phyloP scores from a whole-genome alignment of 352 stramenopile genomes.

The Aphanomyces invadans region DNA sequence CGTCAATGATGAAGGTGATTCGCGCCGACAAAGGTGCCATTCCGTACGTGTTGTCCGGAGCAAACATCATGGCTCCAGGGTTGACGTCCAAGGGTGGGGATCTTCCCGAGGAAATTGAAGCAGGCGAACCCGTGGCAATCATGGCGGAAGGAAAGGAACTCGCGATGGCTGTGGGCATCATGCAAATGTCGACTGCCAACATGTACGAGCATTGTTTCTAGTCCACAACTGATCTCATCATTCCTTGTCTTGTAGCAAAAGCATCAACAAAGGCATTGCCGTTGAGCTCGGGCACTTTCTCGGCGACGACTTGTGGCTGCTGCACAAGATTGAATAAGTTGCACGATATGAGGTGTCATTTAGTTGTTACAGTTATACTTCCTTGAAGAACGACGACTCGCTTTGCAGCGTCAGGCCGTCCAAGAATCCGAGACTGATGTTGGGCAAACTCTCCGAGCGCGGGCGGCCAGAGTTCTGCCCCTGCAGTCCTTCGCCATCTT shows the following conservation, averaged over 20 bases:
- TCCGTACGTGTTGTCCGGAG: slow-evolving; percentile 95
- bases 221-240: background rate
- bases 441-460: slow-evolving; percentile 36
- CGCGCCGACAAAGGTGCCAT: slow-evolving; percentile 97
- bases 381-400: slow-evolving; percentile 29
- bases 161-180: slow-evolving; percentile 93
- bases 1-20: slow-evolving; percentile 90
- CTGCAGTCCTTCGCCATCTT: slow-evolving; percentile 29
- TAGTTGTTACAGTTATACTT: slow-evolving; percentile 27
- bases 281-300: slow-evolving; percentile 97
- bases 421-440: slow-evolving; percentile 16
- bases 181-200: slow-evolving; percentile 93
- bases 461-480: slow-evolving; percentile 24
- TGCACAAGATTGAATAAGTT: slow-evolving; percentile 63
- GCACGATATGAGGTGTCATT: background rate
- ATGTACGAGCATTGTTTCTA: slow-evolving; percentile 71
- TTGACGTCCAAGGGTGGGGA: slow-evolving; percentile 92
- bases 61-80: slow-evolving; percentile 98
- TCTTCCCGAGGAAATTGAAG: slow-evolving; percentile 84
- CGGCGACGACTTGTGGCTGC: slow-evolving; percentile 94
- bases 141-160: slow-evolving; percentile 97
- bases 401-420: slow-evolving; percentile 17
- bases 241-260: slow-evolving; percentile 45
- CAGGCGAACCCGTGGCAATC: slow-evolving; percentile 87
- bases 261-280: slow-evolving; percentile 94